Evolutionary conservation across 1,284 basidiomycete genomes (phyloP), one percentile per base, ranked within the genome.

Genomic region (Fomes fomentarius): DNA sequence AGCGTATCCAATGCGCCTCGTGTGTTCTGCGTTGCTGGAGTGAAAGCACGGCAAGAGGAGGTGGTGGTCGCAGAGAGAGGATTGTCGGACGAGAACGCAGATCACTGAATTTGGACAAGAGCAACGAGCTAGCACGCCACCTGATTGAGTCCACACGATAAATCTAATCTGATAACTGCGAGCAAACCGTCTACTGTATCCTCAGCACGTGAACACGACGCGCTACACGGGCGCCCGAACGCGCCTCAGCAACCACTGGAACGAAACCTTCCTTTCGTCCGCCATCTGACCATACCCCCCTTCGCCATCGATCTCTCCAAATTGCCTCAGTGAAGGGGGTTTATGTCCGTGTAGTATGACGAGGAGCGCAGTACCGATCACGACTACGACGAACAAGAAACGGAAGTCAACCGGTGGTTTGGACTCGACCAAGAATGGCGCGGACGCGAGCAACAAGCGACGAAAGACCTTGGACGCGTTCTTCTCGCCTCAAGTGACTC

Each of bases 401-500:
- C 73, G 79, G 44, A 80, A 80, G 56, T 75, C 73, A 0, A 68
- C 63, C 0, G 71, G 67, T 24, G 63, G 65, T 21, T 44, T 62
- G 9, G 58, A 64, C 30, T 61, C 62, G 8, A 37, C 56, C 25
- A 63, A 64, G 45, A 58, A 34, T 62, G n/a, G 77, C 77, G 58
- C 71, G 74, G 37, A 70, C 69, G 22, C 48, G 17, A 52, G 28
- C 50, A 58, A 56, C 49, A 61, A 61, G 52, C 47, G 60, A 15
- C 72, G 72, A 40, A 69, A 58, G 47, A 76, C 74, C 1, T 71
- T 81, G 49, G 73, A 77, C 52, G 54, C 73, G 25, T 81, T 77
- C 66, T 81, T 81, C 62, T 65, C 75, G 1, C 76, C 76, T 1
- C 71, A 73, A 46, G 70, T 78, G 8, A 61, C 71, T n/a, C n/a